Conservation (phyloP, 768 basidiomycete genomes). For the Phlegmacium glaucopus region DNA sequence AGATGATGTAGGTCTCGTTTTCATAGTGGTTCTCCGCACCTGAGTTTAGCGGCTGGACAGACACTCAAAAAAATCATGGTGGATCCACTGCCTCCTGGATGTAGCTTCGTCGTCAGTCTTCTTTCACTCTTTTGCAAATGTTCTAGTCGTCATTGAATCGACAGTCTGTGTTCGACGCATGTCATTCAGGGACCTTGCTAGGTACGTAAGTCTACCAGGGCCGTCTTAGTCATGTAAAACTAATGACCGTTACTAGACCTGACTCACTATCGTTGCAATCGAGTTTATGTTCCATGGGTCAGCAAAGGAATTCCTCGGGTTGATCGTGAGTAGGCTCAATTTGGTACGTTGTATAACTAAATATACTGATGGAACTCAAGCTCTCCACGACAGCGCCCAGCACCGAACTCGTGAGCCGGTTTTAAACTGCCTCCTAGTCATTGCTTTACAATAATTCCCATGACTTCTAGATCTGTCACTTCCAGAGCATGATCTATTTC, state of each 20-base stretch:
- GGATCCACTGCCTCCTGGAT: neutral
- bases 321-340: neutral
- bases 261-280: slow-evolving; percentile 2
- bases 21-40: neutral
- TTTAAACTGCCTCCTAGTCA: no score
- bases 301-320: slow-evolving; percentile 2
- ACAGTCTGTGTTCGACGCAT: slow-evolving; percentile 5
- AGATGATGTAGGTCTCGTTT: neutral
- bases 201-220: neutral
- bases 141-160: neutral
- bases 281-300: slow-evolving; percentile 6
- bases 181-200: slow-evolving; percentile 3
- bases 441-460: no score
- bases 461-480: no score
- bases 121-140: neutral
- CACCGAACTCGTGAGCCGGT: no score
- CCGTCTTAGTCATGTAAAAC: neutral
- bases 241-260: slow-evolving; percentile 2
- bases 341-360: neutral
- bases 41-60: no score
- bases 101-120: neutral
- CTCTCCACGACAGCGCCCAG: neutral
- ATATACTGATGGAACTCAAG: neutral
- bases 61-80: neutral
- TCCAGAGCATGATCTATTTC: no score